Evolutionary conservation across 345 rosid species (phyloP), one percentile per base, ranked within the genome.

Genomic region (Cardamine resedifolia): DNA sequence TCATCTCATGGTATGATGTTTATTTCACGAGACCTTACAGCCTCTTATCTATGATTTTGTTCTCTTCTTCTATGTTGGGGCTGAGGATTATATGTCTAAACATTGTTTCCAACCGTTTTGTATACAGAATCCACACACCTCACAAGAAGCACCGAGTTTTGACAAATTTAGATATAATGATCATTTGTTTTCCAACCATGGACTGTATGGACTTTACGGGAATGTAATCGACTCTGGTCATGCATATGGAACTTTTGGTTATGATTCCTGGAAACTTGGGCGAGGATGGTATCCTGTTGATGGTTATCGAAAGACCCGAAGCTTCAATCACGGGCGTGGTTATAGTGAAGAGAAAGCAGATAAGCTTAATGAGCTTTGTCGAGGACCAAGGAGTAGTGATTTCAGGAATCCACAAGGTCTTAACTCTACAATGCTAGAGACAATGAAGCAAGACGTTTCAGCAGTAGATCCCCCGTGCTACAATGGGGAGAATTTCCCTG

Each of bases 311-410:
- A 87, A 82, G 77, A 70, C 83, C 18, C 81, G 81, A 70, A 79
- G 82, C 63, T 83, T 78, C 75, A 77, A 79, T 63, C 53, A 76
- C 11, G 80, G 64, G 12, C 73, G 65, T 58, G 78, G 80, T 48
- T 83, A 76, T 64, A 86, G 78, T 39, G 86, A 82, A 59, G 93
- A 88, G 80, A 91, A 85, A 66, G 64, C 78, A 7, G 91, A 87
- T 75, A 85, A 93, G 75, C 81, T 89, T 58, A 87, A 82, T 31
- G 97, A 91, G 86, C 85, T 91, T 52, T 89, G 85, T 66, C 77
- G 86, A 77, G 96, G 96, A 64, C 97, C 96, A 16, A 83, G 97
- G 70, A 82, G 83, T 31, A 83, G 80, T 77, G 83, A 79, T 58
- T 75, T 73, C 64, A 85, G 81, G 71, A 84, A 44, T 58, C 81